Evolutionary conservation across 108 stramenopile genomes (phyloP).

Genomic region (Skeletonema tropicum): DNA sequence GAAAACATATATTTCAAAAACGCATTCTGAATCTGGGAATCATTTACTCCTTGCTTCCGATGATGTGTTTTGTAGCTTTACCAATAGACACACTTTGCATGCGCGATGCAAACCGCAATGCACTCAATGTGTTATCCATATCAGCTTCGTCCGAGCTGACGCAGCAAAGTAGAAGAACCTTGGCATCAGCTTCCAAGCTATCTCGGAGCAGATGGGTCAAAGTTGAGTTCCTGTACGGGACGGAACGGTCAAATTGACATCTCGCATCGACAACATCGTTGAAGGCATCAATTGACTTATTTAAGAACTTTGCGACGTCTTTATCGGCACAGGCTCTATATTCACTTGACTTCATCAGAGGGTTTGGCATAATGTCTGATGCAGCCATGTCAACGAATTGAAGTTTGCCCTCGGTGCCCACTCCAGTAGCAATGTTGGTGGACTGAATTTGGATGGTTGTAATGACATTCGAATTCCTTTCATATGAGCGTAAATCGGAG

Average conservation of each 20-base stretch:
- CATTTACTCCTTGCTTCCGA: slow-evolving; percentile 40
- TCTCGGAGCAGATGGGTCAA: slow-evolving; percentile 85
- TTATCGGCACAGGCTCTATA: slow-evolving; percentile 21
- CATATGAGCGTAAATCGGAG: slow-evolving; percentile 36
- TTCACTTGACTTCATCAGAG: slow-evolving; percentile 12
- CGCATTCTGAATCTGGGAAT: background rate
- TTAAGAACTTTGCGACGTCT: slow-evolving; percentile 60
- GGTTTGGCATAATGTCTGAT: slow-evolving; percentile 52
- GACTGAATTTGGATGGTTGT: slow-evolving; percentile 74
- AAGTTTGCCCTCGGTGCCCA: slow-evolving; percentile 67
- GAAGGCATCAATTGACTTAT: slow-evolving; percentile 74
- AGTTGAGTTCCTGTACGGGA: slow-evolving; percentile 87
- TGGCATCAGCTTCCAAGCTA: slow-evolving; percentile 82
- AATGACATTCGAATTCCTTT: slow-evolving; percentile 62
- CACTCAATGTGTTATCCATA: slow-evolving; percentile 63
- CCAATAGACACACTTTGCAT: slow-evolving; percentile 71
- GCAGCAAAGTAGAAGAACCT: slow-evolving; percentile 76
- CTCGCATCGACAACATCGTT: slow-evolving; percentile 73
- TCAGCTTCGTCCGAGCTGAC: slow-evolving; percentile 72
- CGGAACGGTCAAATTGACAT: slow-evolving; percentile 72
- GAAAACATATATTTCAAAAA: background rate
- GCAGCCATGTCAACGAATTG: slow-evolving; percentile 87
- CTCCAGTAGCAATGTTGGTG: slow-evolving; percentile 76
- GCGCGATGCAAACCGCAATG: slow-evolving; percentile 66
- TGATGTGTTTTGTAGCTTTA: slow-evolving; percentile 80